phyloP scores from a whole-genome alignment of 345 rosid genomes.

The Stellera chamaejasme region DNA sequence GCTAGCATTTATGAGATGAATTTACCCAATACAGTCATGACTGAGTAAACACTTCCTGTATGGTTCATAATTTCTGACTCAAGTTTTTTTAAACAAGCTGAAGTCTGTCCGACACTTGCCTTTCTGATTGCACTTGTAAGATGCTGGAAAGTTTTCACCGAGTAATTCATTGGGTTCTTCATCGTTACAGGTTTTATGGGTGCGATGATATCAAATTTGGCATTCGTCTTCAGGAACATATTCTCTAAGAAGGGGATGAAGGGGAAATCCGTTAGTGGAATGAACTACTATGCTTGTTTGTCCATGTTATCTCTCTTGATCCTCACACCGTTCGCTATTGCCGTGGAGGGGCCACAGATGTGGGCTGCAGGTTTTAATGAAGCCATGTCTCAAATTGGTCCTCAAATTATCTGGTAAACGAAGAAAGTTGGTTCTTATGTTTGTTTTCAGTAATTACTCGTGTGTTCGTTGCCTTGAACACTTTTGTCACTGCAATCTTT shows the following conservation, averaged over 20 bases:
- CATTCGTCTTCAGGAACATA: constrained; percentile 31
- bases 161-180: background rate
- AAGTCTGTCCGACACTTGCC: too few species aligned
- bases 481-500: constrained; percentile 8
- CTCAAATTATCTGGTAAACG: constrained; percentile 63
- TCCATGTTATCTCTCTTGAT: constrained; percentile 74
- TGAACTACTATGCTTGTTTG: constrained; percentile 95
- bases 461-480: background rate
- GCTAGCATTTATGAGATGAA: too few species aligned
- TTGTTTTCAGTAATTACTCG: too few species aligned
- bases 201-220: constrained; percentile 32
- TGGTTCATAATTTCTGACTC: too few species aligned
- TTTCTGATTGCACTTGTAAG: too few species aligned
- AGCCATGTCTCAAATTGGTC: constrained; percentile 67
- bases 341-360: constrained; percentile 92
- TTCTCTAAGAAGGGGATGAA: constrained; percentile 67
- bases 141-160: constrained; percentile 14
- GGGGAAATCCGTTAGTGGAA: constrained; percentile 90
- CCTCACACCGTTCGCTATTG: constrained; percentile 84
- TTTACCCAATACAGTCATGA: too few species aligned
- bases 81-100: too few species aligned
- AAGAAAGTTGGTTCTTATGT: too few species aligned
- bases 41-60: too few species aligned
- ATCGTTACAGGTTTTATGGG: constrained; percentile 26
- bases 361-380: constrained; percentile 80